Evolutionary conservation across 2,329 filamentous ascomycete species (phyloP).

Genomic region (Esteya vermicola): DNA sequence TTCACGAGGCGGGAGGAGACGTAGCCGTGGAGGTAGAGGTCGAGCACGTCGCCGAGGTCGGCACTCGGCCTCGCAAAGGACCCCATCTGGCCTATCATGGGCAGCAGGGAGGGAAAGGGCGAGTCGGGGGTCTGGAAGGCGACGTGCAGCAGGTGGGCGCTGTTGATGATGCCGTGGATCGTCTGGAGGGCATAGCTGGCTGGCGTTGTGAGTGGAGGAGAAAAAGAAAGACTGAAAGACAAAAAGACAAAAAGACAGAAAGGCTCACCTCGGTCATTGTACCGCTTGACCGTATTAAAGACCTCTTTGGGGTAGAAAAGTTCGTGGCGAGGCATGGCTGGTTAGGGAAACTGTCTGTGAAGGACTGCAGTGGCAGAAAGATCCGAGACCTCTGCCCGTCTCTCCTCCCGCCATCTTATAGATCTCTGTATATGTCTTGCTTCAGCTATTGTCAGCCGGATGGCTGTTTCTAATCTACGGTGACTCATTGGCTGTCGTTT

Average conservation of each 20-base stretch:
- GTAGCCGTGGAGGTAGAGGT: conserved; percentile 76
- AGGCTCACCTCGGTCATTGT: conserved; percentile 44
- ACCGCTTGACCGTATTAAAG: conserved; percentile 53
- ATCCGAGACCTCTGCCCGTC: no score
- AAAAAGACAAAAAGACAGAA: neutral
- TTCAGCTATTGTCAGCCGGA: no score
- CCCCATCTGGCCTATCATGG: conserved; percentile 77
- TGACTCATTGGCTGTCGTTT: neutral
- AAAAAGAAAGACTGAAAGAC: neutral
- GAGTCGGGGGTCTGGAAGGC: conserved; percentile 54
- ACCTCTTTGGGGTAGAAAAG: conserved; percentile 49
- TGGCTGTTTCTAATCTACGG: neutral
- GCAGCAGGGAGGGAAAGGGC: conserved; percentile 63
- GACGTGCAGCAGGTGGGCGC: conserved; percentile 60
- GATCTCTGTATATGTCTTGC: no score
- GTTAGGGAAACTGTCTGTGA: no score
- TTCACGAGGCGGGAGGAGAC: conserved; percentile 67
- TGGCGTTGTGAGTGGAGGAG: conserved; percentile 16
- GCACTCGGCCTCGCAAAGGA: conserved; percentile 51
- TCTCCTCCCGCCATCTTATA: neutral
- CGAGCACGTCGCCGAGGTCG: conserved; percentile 47
- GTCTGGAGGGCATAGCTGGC: conserved; percentile 57
- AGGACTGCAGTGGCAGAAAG: no score
- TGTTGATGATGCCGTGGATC: conserved; percentile 65
- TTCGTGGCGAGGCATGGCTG: conserved; percentile 27